phyloP scores from a whole-genome alignment of 106 monocot genomes.

The Acanthochlamys bracteata region DNA sequence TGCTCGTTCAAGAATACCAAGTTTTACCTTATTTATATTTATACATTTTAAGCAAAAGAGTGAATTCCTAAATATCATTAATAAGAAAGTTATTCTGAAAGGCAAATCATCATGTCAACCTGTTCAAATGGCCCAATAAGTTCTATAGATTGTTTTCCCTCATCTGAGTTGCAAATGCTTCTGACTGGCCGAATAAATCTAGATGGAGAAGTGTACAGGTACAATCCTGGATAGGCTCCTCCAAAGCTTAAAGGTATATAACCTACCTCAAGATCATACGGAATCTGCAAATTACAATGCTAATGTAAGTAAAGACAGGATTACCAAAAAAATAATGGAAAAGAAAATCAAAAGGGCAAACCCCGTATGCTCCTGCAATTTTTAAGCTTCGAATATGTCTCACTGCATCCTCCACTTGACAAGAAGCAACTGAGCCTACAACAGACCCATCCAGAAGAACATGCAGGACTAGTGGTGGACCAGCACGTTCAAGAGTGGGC shows the following conservation, averaged over 20 bases:
- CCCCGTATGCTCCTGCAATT: conserved; percentile 35
- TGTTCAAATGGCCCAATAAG: conserved; percentile 98
- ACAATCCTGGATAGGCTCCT: conserved; percentile 88
- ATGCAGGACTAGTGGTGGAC: conserved; percentile 74
- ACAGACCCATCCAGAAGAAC: conserved; percentile 90
- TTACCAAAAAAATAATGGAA: not conserved
- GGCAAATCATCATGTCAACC: no score
- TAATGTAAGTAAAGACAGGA: not conserved
- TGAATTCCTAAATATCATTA: no score
- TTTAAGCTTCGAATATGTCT: conserved; percentile 67
- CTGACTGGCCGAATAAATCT: conserved; percentile 91
- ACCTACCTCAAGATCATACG: conserved; percentile 88
- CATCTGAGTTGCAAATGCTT: conserved; percentile 33
- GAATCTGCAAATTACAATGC: conserved; percentile 49
- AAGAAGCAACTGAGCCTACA: conserved; percentile 68
- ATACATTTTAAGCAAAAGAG: no score
- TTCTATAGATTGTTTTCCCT: conserved; percentile 43
- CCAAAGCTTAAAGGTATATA: conserved; percentile 80
- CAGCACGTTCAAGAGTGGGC: conserved; percentile 65
- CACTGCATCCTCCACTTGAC: conserved; percentile 57
- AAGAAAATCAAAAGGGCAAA: conserved; percentile 15
- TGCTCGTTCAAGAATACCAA: conserved; percentile 13
- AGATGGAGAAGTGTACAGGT: conserved; percentile 81
- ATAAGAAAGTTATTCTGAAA: no score
- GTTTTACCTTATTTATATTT: not conserved